A percentile compares a stretch with the other conserved stretches of the same genome.
Evolutionary conservation across 2,329 filamentous ascomycete species (phyloP).

Genomic region (Camptophora hylomeconis): DNA sequence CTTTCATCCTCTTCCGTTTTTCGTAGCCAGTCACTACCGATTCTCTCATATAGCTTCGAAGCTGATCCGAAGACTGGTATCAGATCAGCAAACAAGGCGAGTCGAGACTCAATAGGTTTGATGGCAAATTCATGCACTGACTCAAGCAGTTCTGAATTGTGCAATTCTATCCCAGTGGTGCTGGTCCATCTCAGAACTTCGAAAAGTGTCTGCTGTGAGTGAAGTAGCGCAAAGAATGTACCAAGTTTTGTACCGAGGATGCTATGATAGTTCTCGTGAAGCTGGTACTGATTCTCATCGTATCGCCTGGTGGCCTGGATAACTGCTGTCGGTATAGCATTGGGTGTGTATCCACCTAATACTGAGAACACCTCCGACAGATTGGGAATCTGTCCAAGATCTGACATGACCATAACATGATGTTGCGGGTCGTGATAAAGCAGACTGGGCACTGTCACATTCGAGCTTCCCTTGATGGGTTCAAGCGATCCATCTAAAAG

Average conservation of each 20-base stretch:
- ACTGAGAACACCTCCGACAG: constrained; percentile 5
- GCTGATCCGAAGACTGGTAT: no score
- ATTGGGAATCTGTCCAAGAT: constrained; percentile 6
- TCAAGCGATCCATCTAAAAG: no score
- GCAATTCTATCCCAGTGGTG: no score
- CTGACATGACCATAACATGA: constrained; percentile 6
- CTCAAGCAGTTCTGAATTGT: constrained; percentile 1
- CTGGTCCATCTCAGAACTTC: not conserved
- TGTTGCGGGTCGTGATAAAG: constrained; percentile 4
- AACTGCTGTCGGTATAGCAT: no score
- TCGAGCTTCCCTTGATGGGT: no score
- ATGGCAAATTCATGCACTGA: constrained; percentile 5
- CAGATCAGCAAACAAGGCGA: constrained; percentile 3
- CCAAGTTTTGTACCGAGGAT: constrained; percentile 3
- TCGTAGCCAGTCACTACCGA: constrained; percentile 3
- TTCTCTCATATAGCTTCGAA: not conserved
- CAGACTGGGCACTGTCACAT: constrained; percentile 2
- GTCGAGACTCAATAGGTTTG: constrained; percentile 4
- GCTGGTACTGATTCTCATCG: no score
- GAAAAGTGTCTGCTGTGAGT: not conserved
- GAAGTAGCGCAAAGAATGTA: constrained; percentile 6
- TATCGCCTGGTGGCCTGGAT: no score
- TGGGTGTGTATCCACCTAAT: constrained; percentile 5
- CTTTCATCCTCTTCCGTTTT: constrained; percentile 2
- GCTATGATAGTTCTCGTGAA: no score